Percentiles rank a stretch among this genome's conserved stretches.
These are phyloP conservation scores for Globisporangium camurandrum DNA, from an alignment of 352 stramenopile genomes.

Conservation along the genomic window DNA sequence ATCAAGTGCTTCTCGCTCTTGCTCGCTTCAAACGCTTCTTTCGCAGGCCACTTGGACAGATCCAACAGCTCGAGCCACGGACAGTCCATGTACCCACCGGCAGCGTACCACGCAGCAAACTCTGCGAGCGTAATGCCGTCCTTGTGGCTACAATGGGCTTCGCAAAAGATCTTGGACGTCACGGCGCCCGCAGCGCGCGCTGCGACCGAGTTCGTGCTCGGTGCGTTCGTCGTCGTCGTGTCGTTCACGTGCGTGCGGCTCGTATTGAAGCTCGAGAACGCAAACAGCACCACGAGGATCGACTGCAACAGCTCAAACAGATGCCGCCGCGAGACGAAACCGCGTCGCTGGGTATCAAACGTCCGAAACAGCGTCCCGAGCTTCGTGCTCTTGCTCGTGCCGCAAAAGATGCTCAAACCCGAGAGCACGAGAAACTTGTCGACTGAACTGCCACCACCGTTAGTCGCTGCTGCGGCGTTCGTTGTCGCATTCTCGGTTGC, in stretches of 20 bases:
- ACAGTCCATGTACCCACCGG: slow-evolving; percentile 90
- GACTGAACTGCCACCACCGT: too few species aligned
- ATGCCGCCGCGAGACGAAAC: slow-evolving; percentile 56
- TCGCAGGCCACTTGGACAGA: slow-evolving; percentile 92
- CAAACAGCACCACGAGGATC: slow-evolving; percentile 74
- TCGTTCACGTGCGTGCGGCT: slow-evolving; percentile 57
- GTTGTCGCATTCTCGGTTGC: slow-evolving; percentile 6
- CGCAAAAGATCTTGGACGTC: slow-evolving; percentile 85
- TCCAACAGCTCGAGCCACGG: slow-evolving; percentile 95
- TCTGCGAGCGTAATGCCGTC: slow-evolving; percentile 89
- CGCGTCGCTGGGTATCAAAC: slow-evolving; percentile 56
- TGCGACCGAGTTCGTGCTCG: slow-evolving; percentile 76
- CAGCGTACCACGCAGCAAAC: slow-evolving; percentile 96
- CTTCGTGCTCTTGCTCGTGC: slow-evolving; percentile 93
- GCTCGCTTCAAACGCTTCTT: slow-evolving; percentile 82
- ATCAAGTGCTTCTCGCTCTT: slow-evolving; percentile 79
- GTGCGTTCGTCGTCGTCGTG: slow-evolving; percentile 41
- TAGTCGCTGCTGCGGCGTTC: too few species aligned
- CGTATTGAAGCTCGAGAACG: slow-evolving; percentile 75
- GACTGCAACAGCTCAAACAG: slow-evolving; percentile 82
- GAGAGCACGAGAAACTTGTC: slow-evolving; percentile 61
- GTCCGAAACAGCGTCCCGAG: slow-evolving; percentile 84
- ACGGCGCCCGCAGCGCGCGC: slow-evolving; percentile 84
- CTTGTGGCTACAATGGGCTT: slow-evolving; percentile 47
- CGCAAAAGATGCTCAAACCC: slow-evolving; percentile 91